Evolutionary conservation across 2,329 filamentous ascomycete species (phyloP), one percentile per base, ranked within the genome.

Genomic region (Alternaria viburni): DNA sequence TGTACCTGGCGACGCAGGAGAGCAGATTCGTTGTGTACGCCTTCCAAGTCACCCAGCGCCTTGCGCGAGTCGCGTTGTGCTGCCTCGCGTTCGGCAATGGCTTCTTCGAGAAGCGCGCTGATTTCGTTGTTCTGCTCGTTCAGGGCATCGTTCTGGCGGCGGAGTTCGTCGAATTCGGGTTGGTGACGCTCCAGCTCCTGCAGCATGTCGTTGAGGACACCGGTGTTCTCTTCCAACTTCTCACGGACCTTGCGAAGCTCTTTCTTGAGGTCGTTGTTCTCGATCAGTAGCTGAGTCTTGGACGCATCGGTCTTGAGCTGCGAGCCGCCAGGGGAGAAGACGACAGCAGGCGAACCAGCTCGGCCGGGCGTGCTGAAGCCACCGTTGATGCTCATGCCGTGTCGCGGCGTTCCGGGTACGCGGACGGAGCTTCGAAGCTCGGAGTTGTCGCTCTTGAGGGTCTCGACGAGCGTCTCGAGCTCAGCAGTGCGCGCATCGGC

Each of bases 1-100:
- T 95, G 91, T 9, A 98, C 85, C 77, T 97, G 93, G 68, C 93
- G 92, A 55, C 91, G 91, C 23, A 97, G 84, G 43, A 97, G 92
- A 64, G 91, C 90, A 30, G 87, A 86, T 80, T 98, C 93, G 49
- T 84, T 86, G 6, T 81, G 79, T 25, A 86, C 79, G 17, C 87
- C 87, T 62, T 86, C 86, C 59, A 93, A 86, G 60, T 92, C 87
- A n/a, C 88, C 87, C 76, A 96, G 90, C 57, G 90, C 91, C 80
- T 91, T 95, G 68, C 93, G 88, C 11, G 91, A 87, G 23, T 92
- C 90, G 79, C 93, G 94, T 62, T 90, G 89, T 1, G 93, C 92
- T 6, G 83, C 80, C 69, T 98, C 94, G 43, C 93, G 89, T 74
- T 95, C 93, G 73, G 90, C 89, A 64, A 91, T 92, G 61, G 92